Percentiles rank a stretch among this genome's conserved stretches.
These are phyloP conservation scores for Fraxinus nigra DNA, from an alignment of 305 asterid genomes.

Conservation along the genomic window DNA sequence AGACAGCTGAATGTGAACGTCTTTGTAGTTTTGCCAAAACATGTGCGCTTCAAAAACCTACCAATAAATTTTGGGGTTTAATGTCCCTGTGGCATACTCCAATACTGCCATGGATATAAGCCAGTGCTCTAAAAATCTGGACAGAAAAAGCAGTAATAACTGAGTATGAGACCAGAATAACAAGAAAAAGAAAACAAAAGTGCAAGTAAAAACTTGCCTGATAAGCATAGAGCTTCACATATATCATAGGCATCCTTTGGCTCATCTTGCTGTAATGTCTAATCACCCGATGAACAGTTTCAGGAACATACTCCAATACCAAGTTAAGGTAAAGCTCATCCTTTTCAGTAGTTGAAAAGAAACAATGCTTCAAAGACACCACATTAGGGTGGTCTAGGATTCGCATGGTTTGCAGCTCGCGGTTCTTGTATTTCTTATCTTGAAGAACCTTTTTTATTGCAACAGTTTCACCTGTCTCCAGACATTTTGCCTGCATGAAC, in stretches of 20 bases:
- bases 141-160: neutral
- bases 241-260: constrained; percentile 80
- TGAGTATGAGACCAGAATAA: neutral
- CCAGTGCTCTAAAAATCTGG: constrained; percentile 72
- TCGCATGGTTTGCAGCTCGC: constrained; percentile 85
- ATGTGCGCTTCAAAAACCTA: constrained; percentile 23
- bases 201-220: constrained; percentile 42
- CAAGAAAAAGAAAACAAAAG: neutral
- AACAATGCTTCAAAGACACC: constrained; percentile 66
- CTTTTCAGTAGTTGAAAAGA: constrained; percentile 78
- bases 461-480: constrained; percentile 83
- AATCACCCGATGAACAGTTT: constrained; percentile 75
- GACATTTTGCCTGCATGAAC: constrained; percentile 63
- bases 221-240: constrained; percentile 72
- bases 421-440: constrained; percentile 82
- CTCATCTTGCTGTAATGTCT: constrained; percentile 76
- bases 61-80: constrained; percentile 84
- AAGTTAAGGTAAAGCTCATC: constrained; percentile 75
- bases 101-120: constrained; percentile 70
- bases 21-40: too few species aligned
- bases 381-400: constrained; percentile 79
- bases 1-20: neutral
- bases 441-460: constrained; percentile 89
- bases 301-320: constrained; percentile 84
- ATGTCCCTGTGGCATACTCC: constrained; percentile 95